Conservation (phyloP, 192 early-diverging fungal species). For the Linnemannia elongata region DNA sequence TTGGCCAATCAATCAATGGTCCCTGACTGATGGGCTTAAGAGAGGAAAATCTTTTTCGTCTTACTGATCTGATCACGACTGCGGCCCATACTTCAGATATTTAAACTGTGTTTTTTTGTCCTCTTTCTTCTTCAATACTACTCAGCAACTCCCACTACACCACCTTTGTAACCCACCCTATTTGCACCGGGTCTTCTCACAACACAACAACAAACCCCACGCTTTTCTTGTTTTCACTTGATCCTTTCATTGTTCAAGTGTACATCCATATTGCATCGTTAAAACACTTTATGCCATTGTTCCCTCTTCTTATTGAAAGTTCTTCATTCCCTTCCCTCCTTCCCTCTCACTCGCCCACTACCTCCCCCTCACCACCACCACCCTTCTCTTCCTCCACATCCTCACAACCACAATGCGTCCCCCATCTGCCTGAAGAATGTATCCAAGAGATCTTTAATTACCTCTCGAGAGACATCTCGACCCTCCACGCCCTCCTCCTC, state of each 20-base stretch:
- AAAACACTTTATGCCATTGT: conserved; percentile 15
- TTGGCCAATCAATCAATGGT: not conserved
- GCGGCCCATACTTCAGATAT: not conserved
- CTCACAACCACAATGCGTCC: conserved; percentile 3
- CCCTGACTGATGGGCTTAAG: not conserved
- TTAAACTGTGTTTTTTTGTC: not conserved
- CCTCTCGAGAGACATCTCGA: conserved; percentile 24
- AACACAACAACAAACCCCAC: no score
- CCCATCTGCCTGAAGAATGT: conserved; percentile 44
- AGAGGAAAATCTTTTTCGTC: no score
- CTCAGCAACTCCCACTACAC: not conserved
- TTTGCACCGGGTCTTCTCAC: not conserved
- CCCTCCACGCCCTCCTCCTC: conserved; percentile 32
- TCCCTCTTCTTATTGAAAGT: not conserved
- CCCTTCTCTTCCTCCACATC: not conserved
- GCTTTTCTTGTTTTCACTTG: not conserved
- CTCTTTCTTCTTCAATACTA: not conserved
- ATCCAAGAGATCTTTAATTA: conserved; percentile 36
- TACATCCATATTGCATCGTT: not conserved
- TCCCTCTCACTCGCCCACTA: not conserved
- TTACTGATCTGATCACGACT: not conserved
- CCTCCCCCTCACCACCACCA: not conserved
- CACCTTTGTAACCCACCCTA: not conserved
- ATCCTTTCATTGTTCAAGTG: not conserved
- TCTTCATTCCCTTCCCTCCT: not conserved